Conservation (phyloP, 2,329 filamentous ascomycete species). For the Fusarium aywerte region DNA sequence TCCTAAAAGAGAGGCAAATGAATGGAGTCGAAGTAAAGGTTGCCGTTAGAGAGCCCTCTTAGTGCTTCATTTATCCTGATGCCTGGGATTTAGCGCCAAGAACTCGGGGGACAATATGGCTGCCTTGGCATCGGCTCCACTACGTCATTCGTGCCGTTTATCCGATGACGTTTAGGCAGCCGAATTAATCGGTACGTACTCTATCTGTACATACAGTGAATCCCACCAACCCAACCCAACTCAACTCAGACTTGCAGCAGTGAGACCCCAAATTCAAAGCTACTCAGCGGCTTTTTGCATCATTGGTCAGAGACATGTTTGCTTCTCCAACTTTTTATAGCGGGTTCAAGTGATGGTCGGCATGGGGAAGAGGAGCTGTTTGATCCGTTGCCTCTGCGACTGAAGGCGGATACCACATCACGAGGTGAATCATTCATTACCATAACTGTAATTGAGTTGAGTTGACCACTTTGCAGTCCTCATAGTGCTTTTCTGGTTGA, state of each 20-base stretch:
- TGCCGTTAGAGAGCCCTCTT: background rate
- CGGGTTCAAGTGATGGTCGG: background rate
- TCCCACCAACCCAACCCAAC: background rate
- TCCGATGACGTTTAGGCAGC: slow-evolving; percentile 33
- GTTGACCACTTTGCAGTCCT: no score
- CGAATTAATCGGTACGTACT: slow-evolving; percentile 31
- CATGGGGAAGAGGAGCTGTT: slow-evolving; percentile 19
- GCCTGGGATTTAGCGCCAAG: slow-evolving; percentile 10
- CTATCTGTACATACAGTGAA: slow-evolving; percentile 16
- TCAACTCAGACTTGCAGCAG: background rate
- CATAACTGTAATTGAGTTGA: background rate
- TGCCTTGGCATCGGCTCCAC: slow-evolving; percentile 26
- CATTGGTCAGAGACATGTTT: background rate
- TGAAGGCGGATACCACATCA: background rate
- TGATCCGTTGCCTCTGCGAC: background rate
- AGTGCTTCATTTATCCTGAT: slow-evolving; percentile 13
- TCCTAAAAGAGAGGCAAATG: background rate
- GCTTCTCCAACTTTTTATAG: slow-evolving; percentile 18
- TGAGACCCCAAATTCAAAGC: slow-evolving; percentile 23
- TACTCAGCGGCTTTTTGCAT: slow-evolving; percentile 19
- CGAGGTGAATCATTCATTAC: background rate
- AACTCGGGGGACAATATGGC: slow-evolving; percentile 2
- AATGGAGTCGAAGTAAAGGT: background rate
- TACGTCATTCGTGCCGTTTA: slow-evolving; percentile 31
- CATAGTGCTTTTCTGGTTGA: no score